These are phyloP conservation scores for Neonectria hederae DNA, from an alignment of 2,329 filamentous ascomycete genomes.

Conservation along the genomic window DNA sequence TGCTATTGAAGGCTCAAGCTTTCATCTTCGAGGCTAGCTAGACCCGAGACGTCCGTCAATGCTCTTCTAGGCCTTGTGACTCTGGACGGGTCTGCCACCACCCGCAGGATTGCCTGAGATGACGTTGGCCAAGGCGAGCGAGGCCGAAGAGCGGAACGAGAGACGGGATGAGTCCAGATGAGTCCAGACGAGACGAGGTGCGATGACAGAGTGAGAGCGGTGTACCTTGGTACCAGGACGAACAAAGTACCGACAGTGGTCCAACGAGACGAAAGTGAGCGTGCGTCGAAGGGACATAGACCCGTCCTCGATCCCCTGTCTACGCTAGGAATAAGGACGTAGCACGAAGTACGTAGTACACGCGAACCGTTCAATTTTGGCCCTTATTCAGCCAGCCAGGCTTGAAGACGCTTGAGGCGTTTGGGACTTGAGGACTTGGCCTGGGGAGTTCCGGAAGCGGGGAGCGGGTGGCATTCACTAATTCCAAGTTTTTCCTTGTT, in stretches of 20 bases:
- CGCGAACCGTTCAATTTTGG: conserved; percentile 16
- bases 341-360: background rate
- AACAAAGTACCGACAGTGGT: background rate
- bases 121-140: background rate
- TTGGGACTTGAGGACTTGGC: conserved; percentile 8
- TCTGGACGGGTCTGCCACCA: conserved; percentile 18
- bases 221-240: conserved; percentile 23
- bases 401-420: conserved; percentile 11
- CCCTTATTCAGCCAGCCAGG: conserved; percentile 36
- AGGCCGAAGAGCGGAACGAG: background rate
- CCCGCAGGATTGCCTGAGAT: conserved; percentile 24
- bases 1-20: conserved; percentile 30
- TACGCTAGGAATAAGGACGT: conserved; percentile 12
- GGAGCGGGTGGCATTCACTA: conserved; percentile 7
- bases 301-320: conserved; percentile 1
- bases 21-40: conserved; percentile 28
- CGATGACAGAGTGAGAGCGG: conserved; percentile 21
- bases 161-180: conserved; percentile 6
- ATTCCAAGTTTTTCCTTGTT: conserved; percentile 3
- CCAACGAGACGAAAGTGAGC: conserved; percentile 1
- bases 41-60: conserved; percentile 6
- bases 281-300: conserved; percentile 10
- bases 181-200: conserved; percentile 7
- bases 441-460: conserved; percentile 4
- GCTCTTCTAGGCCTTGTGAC: conserved; percentile 16